A percentile compares a stretch with the other conserved stretches of the same genome.
Evolutionary conservation across 2,329 filamentous ascomycete genomes (phyloP).

Genomic region (Fusarium siculi): DNA sequence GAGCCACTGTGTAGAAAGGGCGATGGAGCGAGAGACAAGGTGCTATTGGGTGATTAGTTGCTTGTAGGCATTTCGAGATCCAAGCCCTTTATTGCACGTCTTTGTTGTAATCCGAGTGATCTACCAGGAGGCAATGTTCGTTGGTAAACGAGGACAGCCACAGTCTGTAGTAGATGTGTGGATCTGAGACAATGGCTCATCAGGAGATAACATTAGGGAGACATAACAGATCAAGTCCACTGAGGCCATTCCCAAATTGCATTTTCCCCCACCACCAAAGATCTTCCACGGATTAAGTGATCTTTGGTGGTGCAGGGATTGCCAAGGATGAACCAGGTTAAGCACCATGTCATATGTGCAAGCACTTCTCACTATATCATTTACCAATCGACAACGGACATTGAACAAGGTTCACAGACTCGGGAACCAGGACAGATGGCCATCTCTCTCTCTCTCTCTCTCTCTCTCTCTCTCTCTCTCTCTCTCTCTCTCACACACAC

Average conservation of each 20-base stretch:
- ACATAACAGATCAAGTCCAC: not conserved
- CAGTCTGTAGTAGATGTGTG: not conserved
- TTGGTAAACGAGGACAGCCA: not conserved
- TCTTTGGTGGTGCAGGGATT: not conserved
- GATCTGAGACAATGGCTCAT: not conserved
- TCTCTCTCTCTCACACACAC: not conserved
- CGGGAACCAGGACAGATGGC: not conserved
- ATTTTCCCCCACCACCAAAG: too few relatives aligned
- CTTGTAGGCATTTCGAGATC: too few relatives aligned
- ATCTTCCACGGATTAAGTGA: too few relatives aligned
- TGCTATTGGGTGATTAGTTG: not conserved
- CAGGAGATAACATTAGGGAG: not conserved
- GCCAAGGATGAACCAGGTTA: not conserved
- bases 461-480: not conserved
- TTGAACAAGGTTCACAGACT: too few relatives aligned
- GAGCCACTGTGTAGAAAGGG: not conserved
- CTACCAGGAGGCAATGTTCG: not conserved
- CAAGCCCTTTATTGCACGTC: not conserved
- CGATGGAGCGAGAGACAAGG: not conserved
- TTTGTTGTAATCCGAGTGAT: constrained; percentile 1
- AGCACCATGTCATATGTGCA: not conserved
- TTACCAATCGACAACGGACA: not conserved
- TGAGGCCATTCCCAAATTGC: not conserved
- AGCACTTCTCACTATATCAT: not conserved
- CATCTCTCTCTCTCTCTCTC: not conserved